A percentile compares a stretch with the other conserved stretches of the same genome.
Evolutionary conservation across 208 protist species (phyloP).

Genomic region (Leishmania tropica): DNA sequence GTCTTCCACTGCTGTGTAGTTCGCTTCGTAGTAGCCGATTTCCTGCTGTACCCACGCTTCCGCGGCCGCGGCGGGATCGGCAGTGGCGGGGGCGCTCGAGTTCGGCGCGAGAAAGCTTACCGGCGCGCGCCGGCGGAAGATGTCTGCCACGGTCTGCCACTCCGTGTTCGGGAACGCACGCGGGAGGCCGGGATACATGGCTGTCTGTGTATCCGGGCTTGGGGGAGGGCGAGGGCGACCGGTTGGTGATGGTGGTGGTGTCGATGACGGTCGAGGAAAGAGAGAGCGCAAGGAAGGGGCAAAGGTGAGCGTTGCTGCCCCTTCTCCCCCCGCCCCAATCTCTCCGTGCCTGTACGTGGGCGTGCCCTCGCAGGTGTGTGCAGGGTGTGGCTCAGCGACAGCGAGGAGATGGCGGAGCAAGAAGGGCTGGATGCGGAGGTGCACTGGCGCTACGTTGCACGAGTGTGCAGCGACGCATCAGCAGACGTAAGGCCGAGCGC

Average conservation of each 20-base stretch:
- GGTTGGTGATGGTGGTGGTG: too few species aligned
- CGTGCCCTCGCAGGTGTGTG: neutral
- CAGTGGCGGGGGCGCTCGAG: neutral
- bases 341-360: neutral
- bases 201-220: neutral
- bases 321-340: too few species aligned
- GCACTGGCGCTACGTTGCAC: too few species aligned
- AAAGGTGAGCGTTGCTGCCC: too few species aligned
- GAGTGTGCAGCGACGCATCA: too few species aligned
- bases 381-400: too few species aligned
- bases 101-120: slow-evolving; percentile 12
- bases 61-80: slow-evolving; percentile 27
- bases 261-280: too few species aligned
- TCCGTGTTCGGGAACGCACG: slow-evolving; percentile 48
- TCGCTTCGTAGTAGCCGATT: slow-evolving; percentile 69
- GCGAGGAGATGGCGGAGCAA: too few species aligned
- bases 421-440: too few species aligned
- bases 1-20: slow-evolving; percentile 71
- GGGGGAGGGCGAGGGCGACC: neutral
- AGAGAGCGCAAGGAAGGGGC: too few species aligned
- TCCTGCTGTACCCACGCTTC: slow-evolving; percentile 84
- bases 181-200: slow-evolving; percentile 68
- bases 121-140: slow-evolving; percentile 37
- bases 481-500: too few species aligned
- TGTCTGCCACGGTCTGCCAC: slow-evolving; percentile 55